Conservation (phyloP, 495 filamentous ascomycete species). For the Podospora pseudopauciseta region DNA sequence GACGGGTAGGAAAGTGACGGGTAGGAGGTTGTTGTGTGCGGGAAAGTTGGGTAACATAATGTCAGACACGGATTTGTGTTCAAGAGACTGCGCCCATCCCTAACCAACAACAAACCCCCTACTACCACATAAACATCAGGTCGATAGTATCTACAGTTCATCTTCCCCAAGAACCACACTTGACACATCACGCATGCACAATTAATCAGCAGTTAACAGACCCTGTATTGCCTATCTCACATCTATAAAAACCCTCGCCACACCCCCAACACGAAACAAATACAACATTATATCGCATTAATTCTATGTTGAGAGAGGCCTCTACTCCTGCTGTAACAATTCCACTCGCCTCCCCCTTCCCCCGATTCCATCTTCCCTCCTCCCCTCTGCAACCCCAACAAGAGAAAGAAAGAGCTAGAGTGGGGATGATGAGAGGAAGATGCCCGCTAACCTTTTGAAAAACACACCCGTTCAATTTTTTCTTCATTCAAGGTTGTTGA, state of each 20-base stretch:
- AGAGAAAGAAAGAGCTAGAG: neutral
- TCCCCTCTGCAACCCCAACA: neutral
- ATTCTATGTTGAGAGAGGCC: neutral
- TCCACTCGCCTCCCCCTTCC: neutral
- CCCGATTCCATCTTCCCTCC: neutral
- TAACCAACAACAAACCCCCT: no score
- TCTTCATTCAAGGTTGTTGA: neutral
- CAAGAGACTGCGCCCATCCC: no score
- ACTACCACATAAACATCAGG: no score
- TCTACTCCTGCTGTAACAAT: neutral
- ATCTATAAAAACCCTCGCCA: neutral
- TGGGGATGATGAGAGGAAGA: neutral
- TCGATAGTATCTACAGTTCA: no score
- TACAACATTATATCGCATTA: neutral
- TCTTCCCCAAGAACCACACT: neutral
- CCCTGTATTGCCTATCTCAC: neutral
- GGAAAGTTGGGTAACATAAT: no score
- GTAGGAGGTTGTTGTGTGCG: no score
- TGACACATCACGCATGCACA: neutral
- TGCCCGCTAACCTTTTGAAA: neutral
- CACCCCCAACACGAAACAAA: neutral
- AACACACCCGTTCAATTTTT: neutral
- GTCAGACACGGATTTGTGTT: no score
- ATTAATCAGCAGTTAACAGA: neutral
- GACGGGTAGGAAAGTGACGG: no score